Conservation (phyloP, 73 alveolate species). For the Vitrella brassicaformis region DNA sequence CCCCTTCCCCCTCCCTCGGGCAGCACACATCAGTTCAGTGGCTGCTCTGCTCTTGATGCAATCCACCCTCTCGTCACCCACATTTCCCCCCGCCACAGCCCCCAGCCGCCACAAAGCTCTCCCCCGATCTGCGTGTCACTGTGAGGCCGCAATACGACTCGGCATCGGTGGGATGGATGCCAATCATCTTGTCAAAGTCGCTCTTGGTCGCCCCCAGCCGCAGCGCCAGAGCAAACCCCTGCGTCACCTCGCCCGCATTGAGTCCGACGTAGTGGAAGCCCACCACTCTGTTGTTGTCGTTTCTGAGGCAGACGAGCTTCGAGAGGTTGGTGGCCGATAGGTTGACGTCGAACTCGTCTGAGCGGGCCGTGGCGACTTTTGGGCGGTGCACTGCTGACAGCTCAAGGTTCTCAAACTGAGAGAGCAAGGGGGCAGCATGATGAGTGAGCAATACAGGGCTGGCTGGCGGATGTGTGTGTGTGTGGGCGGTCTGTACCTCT, state of each 20-base stretch:
- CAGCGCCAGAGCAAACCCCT: constrained; percentile 94
- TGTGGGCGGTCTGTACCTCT: too few species aligned
- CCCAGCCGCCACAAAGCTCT: constrained; percentile 68
- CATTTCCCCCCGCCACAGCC: constrained; percentile 67
- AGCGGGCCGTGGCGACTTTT: background rate
- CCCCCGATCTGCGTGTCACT: constrained; percentile 49
- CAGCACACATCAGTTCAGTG: too few species aligned
- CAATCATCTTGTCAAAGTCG: constrained; percentile 73
- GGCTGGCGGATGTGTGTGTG: background rate
- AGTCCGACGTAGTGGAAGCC: constrained; percentile 92
- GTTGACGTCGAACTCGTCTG: background rate
- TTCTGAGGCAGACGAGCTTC: constrained; percentile 64
- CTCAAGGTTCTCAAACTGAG: background rate
- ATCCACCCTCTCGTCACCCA: background rate
- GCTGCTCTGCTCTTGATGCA: too few species aligned
- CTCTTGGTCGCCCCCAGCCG: constrained; percentile 86
- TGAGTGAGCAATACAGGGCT: background rate
- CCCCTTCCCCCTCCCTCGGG: too few species aligned
- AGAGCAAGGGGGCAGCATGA: background rate
- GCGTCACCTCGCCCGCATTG: constrained; percentile 94
- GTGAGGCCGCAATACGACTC: constrained; percentile 70
- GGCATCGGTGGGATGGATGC: constrained; percentile 96
- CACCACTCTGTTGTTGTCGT: constrained; percentile 67
- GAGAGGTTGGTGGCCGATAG: constrained; percentile 26
- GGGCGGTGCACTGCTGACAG: background rate